Base-by-base conservation (phyloP, 805 yeast genomes). In the Yarrowia alimentaria region DNA sequence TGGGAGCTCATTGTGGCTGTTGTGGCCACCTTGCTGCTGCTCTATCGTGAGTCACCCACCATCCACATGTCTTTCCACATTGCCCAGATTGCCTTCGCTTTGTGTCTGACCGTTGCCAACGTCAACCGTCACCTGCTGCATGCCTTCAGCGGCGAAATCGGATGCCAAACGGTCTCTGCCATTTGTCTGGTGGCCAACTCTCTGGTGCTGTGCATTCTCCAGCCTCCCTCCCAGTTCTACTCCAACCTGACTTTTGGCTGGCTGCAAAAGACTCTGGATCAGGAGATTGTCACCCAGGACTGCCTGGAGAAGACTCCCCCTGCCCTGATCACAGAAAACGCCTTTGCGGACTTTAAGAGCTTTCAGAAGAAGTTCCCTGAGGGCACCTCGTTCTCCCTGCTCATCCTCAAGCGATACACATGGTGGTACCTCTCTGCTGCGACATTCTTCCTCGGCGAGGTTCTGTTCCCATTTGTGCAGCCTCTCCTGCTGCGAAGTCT, bases 391-490 rank as follows among this genome's bases (percentile, higher is more conserved):
- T 40, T 40, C 19, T 26, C 33, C 5, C 26, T 24, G 1, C 25
- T 40, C 22, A 28, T 40, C 13, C 47, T 13, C 4, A 26, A 28
- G 24, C 17, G 47, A 40, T 40, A 40, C 26, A 40, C 33, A 6
- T 40, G 47, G 47, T 40, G 47, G 47, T 40, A 40, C 33, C 12
- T 40, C 25, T 22, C 24, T 19, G 47, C 47, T 6, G 25, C 47
- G n/a, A 28, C 69, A 3, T 75, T 70, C 59, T 74, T 75, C 55
- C 70, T 64, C 8, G 55, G 67, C 18, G 76, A 72, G 55, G 78
- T 73, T 60, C 26, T 61, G 16, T 62, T 73, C 48, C 74, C 74
- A 0, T 69, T 65, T 54, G 66, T 65, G 12, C 72, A 68, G 54
- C 76, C 76, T 0, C 73, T 72, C 50, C 57, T 72, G 16, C 60